Evolutionary conservation across 2,329 filamentous ascomycete genomes (phyloP).

Genomic region (Uncinocarpus reesii): DNA sequence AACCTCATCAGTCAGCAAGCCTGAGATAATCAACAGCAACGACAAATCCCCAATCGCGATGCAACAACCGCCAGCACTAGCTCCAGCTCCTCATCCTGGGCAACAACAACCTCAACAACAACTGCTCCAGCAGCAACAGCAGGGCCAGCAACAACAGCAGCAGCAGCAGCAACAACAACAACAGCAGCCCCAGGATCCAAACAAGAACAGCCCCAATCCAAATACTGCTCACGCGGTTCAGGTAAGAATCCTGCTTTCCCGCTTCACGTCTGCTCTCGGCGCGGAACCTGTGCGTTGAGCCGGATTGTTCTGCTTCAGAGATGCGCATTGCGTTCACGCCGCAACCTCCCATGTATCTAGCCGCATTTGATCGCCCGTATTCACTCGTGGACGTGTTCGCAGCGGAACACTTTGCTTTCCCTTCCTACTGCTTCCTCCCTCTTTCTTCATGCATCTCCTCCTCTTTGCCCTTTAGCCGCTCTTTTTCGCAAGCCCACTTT

Average conservation of each 20-base stretch:
- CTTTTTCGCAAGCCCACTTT: not conserved
- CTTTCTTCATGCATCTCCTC: not conserved
- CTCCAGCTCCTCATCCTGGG: slow-evolving; percentile 32
- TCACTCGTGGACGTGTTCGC: too few species aligned
- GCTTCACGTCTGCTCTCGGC: too few species aligned
- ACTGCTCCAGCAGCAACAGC: not conserved
- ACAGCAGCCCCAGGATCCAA: slow-evolving; percentile 5
- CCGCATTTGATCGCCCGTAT: too few species aligned
- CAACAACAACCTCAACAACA: slow-evolving; percentile 8
- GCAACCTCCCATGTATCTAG: too few species aligned
- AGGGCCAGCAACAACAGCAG: slow-evolving; percentile 2
- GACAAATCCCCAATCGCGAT: too few species aligned
- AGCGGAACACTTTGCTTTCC: too few species aligned
- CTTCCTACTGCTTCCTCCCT: not conserved
- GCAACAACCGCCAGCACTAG: slow-evolving; percentile 30
- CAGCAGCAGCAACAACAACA: slow-evolving; percentile 12
- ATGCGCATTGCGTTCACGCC: too few species aligned
- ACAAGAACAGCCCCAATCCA: slow-evolving; percentile 5
- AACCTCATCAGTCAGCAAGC: slow-evolving; percentile 1
- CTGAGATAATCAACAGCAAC: not conserved
- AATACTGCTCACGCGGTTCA: slow-evolving; percentile 7
- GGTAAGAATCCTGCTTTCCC: slow-evolving; percentile 5
- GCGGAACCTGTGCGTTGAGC: not conserved
- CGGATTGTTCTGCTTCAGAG: not conserved
- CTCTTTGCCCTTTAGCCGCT: not conserved